Percentiles rank a stretch among this genome's conserved stretches.
Evolutionary conservation across 176 grass and related monocot genomes (phyloP).

Genomic region (Ensete ventricosum): DNA sequence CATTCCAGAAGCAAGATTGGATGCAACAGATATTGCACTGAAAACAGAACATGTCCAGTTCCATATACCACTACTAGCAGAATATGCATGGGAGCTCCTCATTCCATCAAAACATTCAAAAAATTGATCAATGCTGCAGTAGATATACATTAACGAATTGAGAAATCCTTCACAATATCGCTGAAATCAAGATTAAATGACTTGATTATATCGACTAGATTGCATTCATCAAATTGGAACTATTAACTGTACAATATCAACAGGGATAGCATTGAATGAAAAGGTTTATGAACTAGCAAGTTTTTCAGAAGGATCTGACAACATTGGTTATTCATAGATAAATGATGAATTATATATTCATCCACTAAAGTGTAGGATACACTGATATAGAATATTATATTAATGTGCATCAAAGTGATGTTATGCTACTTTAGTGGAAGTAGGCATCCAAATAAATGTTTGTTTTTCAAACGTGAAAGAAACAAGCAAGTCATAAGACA

Average conservation of each 20-base stretch:
- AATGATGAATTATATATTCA: neutral
- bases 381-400: neutral
- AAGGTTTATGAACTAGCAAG: neutral
- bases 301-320: neutral
- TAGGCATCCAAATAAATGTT: too few relatives aligned
- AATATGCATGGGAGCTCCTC: slow-evolving; percentile 68
- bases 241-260: neutral
- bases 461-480: too few relatives aligned
- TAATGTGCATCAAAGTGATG: too few relatives aligned
- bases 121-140: slow-evolving; percentile 88
- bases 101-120: slow-evolving; percentile 99
- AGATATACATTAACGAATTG: slow-evolving; percentile 35
- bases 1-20: slow-evolving; percentile 85
- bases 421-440: too few relatives aligned
- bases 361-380: neutral
- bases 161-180: neutral
- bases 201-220: neutral
- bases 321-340: neutral
- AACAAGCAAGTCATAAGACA: too few relatives aligned
- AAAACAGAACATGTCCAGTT: slow-evolving; percentile 99
- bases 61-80: slow-evolving; percentile 81
- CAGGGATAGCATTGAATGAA: neutral
- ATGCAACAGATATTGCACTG: slow-evolving; percentile 79
- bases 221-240: neutral
- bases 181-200: neutral